These are phyloP conservation scores for Delphinella strobiligena DNA, from an alignment of 2,329 filamentous ascomycete genomes.

Conservation along the genomic window DNA sequence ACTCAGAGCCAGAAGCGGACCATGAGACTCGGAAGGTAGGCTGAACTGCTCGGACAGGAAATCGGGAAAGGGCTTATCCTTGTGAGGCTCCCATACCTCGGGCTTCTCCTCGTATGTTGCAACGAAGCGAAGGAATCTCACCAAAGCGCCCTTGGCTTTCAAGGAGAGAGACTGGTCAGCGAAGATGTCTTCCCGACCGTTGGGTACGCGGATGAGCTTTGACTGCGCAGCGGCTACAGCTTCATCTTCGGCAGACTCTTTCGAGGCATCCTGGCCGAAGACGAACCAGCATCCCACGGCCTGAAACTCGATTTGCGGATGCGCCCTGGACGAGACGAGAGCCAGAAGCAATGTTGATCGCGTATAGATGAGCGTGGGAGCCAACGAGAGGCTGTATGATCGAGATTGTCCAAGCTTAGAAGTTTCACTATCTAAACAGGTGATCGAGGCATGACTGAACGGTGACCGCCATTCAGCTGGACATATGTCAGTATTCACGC, in stretches of 20 bases:
- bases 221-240: constrained; percentile 1
- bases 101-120: constrained; percentile 53
- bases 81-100: constrained; percentile 47
- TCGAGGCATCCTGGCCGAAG: constrained; percentile 28
- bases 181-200: constrained; percentile 85
- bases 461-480: constrained; percentile 9
- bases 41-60: constrained; percentile 46
- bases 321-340: constrained; percentile 80
- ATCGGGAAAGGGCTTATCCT: constrained; percentile 41
- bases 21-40: constrained; percentile 52
- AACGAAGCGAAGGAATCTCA: constrained; percentile 90
- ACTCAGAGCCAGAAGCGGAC: constrained; percentile 57
- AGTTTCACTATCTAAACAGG: constrained; percentile 17
- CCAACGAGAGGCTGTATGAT: constrained; percentile 70
- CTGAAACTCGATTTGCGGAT: constrained; percentile 83
- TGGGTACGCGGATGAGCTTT: constrained; percentile 61
- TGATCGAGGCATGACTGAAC: constrained; percentile 23
- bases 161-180: constrained; percentile 62
- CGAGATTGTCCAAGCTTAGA: constrained; percentile 48
- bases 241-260: not conserved
- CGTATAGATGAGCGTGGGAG: constrained; percentile 77
- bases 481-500: not conserved
- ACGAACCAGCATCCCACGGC: constrained; percentile 91
- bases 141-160: constrained; percentile 71
- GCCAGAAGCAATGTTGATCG: constrained; percentile 64